phyloP scores from a whole-genome alignment of 176 grass and related monocot species.

The Ananas comosus region DNA sequence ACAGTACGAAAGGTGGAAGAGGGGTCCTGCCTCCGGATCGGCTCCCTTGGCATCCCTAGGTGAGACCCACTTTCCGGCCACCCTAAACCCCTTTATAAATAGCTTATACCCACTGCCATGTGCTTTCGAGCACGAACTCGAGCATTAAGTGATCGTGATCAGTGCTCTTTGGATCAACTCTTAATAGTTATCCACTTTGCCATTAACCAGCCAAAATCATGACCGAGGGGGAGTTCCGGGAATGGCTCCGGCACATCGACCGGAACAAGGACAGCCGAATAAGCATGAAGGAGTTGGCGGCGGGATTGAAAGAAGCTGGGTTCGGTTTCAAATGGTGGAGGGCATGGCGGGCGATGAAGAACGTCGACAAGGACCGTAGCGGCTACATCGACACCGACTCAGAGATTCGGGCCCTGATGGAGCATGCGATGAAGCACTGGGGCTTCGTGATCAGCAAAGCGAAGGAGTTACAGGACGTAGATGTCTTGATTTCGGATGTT shows the following conservation, averaged over 20 bases:
- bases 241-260: constrained; percentile 7
- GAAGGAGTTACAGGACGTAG: background rate
- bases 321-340: constrained; percentile 10
- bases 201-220: background rate
- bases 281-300: constrained; percentile 12
- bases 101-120: too few relatives aligned
- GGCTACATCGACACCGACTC: constrained; percentile 5
- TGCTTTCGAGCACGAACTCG: too few relatives aligned
- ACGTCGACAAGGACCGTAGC: constrained; percentile 9
- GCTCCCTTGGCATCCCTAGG: too few relatives aligned
- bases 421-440: constrained; percentile 13
- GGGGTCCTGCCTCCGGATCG: too few relatives aligned
- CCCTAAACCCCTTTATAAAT: too few relatives aligned
- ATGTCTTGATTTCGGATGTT: background rate
- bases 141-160: too few relatives aligned
- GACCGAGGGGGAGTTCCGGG: constrained; percentile 18
- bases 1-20: too few relatives aligned
- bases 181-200: background rate
- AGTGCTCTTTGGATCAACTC: too few relatives aligned
- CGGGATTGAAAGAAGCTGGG: background rate
- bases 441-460: background rate
- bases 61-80: too few relatives aligned
- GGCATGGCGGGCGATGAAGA: constrained; percentile 16
- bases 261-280: constrained; percentile 11
- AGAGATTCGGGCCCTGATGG: constrained; percentile 12